phyloP scores from a whole-genome alignment of 768 basidiomycete genomes.

The Collybia nuda region DNA sequence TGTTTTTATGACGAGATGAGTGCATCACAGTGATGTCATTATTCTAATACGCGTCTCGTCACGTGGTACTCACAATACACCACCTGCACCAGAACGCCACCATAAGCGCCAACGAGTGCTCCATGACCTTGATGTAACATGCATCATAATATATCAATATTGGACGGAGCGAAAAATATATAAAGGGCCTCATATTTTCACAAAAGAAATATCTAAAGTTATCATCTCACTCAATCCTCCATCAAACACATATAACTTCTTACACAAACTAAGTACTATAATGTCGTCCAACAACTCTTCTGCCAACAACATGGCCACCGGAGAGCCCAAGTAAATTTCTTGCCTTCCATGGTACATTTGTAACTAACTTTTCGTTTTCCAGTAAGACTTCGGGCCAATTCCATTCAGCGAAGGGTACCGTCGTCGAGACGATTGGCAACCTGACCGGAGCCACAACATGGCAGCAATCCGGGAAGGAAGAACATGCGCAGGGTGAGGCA shows the following conservation, averaged over 20 bases:
- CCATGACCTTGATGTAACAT: background rate
- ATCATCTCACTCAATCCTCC: too few relatives aligned
- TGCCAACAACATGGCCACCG: constrained; percentile 24
- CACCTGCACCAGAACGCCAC: background rate
- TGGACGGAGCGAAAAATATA: too few relatives aligned
- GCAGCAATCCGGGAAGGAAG: constrained; percentile 39
- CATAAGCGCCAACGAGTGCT: too few relatives aligned
- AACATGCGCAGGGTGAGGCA: constrained; percentile 43
- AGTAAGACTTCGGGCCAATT: constrained; percentile 38
- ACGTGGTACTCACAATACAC: background rate
- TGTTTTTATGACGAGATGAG: background rate
- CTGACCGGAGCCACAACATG: constrained; percentile 36
- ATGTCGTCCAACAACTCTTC: constrained; percentile 13
- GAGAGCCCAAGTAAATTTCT: constrained; percentile 27
- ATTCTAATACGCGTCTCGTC: background rate
- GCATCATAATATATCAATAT: background rate
- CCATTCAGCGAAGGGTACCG: constrained; percentile 35
- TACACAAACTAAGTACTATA: background rate
- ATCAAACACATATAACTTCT: background rate
- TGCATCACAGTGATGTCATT: background rate
- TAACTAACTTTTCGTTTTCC: background rate
- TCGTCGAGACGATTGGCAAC: constrained; percentile 39
- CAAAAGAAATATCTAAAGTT: background rate
- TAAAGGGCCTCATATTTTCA: background rate
- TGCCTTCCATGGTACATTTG: background rate